Base-by-base conservation (phyloP, 148 eudicot species). In the Pouteria glomerata region DNA sequence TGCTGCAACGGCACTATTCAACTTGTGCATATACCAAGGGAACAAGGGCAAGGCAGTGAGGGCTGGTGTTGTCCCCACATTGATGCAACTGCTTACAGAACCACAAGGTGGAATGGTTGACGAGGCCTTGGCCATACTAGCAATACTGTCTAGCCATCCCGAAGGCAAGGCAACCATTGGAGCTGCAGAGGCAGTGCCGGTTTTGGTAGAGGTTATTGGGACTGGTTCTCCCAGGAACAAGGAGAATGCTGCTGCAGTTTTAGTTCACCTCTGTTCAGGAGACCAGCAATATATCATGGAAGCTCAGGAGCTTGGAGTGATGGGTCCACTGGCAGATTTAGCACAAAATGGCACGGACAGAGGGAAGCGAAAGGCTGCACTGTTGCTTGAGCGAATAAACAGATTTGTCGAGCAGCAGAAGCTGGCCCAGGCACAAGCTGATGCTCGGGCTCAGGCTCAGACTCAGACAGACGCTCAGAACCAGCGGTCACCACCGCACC, bases 1-100 rank as follows among this genome's bases (percentile, higher is more conserved):
- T 62, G 98, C 98, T 48, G 98, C 98, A 12, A 91, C 98, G 0
- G 98, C 98, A 42, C 83, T 94, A 11, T 94, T 94, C 77, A 94
- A 91, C 78, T 70, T 94, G 53, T 89, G 97, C 80, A 94, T 91
- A 62, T 91, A 79, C 85, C 98, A 91, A 78, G 98, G 97, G 14
- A 95, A 95, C 79, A 95, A 91, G 69, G 97, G 97, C 35, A 88
- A 85, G 76, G 97, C 96, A 10, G 86, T 95, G 44, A 82, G 98
- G 82, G 91, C 98, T 5, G 91, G 97, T 29, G 86, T 95, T 15
- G 81, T 95, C 3, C 90, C 96, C 27, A 85, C 87, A 16, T 77
- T 95, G 60, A 85, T 95, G 92, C 74, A 76, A 60, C 83, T 95
- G n/a, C 79, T 91, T 23, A 91, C 91, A 1, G 93, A 95, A 70